These are phyloP conservation scores for Ephemerocybe angulata DNA, from an alignment of 768 basidiomycete species.

Conservation along the genomic window DNA sequence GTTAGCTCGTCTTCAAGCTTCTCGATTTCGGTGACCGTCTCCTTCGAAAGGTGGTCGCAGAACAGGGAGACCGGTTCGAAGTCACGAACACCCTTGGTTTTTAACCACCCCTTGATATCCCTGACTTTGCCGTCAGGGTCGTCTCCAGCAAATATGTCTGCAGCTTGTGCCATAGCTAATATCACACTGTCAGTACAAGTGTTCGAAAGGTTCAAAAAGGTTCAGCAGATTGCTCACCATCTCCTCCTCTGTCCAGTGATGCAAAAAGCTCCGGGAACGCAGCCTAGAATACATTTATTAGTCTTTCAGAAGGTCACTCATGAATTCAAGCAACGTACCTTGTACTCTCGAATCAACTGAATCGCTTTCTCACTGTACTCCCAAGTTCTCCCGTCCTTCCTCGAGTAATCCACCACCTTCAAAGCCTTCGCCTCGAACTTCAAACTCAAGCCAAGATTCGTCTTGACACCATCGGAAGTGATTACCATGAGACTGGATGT, in stretches of 20 bases:
- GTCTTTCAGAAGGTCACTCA: background rate
- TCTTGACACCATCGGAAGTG: constrained; percentile 69
- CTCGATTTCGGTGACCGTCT: constrained; percentile 78
- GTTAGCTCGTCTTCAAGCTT: constrained; percentile 66
- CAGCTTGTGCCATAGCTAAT: constrained; percentile 71
- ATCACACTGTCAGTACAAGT: constrained; percentile 8
- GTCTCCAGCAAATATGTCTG: constrained; percentile 49
- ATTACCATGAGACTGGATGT: constrained; percentile 92
- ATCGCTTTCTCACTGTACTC: constrained; percentile 90
- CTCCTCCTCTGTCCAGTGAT: constrained; percentile 64
- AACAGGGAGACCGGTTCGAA: constrained; percentile 91
- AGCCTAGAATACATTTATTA: constrained; percentile 36
- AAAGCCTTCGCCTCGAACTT: constrained; percentile 94
- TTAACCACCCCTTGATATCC: constrained; percentile 84
- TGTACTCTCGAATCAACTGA: constrained; percentile 79
- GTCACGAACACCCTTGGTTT: constrained; percentile 79
- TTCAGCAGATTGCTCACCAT: constrained; percentile 47
- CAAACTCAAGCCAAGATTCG: constrained; percentile 88
- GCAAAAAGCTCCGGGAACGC: constrained; percentile 83
- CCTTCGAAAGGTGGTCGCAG: constrained; percentile 89
- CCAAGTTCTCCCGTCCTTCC: constrained; percentile 82
- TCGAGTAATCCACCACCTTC: constrained; percentile 91
- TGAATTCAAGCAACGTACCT: constrained; percentile 39
- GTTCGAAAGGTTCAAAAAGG: background rate
- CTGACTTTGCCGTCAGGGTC: constrained; percentile 69